These are phyloP conservation scores for Fusarium multiceps DNA, from an alignment of 2,329 filamentous ascomycete genomes.

Conservation along the genomic window DNA sequence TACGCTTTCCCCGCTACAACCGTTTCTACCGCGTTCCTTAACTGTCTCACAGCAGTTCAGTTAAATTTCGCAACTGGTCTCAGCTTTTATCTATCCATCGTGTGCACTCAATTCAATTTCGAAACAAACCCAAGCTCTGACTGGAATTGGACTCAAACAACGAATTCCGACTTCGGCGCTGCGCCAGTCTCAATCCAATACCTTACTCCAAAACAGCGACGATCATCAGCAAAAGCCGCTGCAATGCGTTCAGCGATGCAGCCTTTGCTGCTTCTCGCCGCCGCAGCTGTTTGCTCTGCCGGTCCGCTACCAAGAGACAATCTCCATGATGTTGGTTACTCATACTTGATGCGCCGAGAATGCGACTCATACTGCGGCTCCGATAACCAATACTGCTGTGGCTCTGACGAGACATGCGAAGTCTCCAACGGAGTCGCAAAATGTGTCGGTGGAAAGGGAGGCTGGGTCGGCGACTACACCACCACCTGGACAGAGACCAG, in stretches of 20 bases:
- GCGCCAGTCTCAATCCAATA: conserved; percentile 7
- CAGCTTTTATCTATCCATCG: not conserved
- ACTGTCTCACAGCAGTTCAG: conserved; percentile 27
- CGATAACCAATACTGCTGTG: conserved; percentile 67
- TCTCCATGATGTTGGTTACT: conserved; percentile 60
- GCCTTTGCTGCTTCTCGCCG: conserved; percentile 54
- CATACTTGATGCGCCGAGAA: conserved; percentile 61
- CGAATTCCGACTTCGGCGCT: conserved; percentile 12
- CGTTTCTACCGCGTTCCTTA: conserved; percentile 32
- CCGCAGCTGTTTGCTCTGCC: conserved; percentile 52
- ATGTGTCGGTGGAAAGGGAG: conserved; percentile 56
- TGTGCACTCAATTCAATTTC: conserved; percentile 20
- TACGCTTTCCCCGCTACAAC: conserved; percentile 26
- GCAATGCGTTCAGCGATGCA: conserved; percentile 44
- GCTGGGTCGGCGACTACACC: conserved; percentile 56
- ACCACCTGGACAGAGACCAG: conserved; percentile 71
- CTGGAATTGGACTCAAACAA: conserved; percentile 28
- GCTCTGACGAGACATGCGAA: conserved; percentile 60
- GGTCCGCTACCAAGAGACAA: conserved; percentile 63
- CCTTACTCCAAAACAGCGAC: conserved; percentile 1
- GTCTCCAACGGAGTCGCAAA: conserved; percentile 63
- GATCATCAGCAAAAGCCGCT: conserved; percentile 8
- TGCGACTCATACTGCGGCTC: conserved; percentile 67
- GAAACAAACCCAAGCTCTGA: conserved; percentile 9
- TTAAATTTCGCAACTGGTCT: conserved; percentile 29